Base-by-base conservation (phyloP, 768 basidiomycete genomes). In the Panus rudis region DNA sequence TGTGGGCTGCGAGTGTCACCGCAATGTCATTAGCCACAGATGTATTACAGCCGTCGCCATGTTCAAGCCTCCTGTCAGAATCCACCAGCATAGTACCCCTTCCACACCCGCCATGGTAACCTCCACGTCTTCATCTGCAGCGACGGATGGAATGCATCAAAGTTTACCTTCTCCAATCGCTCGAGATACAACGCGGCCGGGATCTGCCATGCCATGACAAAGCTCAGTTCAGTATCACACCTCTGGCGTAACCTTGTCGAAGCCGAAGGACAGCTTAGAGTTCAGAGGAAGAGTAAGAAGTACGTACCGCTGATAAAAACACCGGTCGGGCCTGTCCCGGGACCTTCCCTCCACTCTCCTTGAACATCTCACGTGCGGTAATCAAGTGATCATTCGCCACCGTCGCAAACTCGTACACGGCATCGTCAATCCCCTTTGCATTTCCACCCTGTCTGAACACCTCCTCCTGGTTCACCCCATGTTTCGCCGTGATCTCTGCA, bases 401-500 rank as follows among this genome's bases (percentile, higher is more conserved):
- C 7, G 79, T 81, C 25, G 90, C 89, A 61, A 91, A 80, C 54
- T 90, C 86, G 55, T 77, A 92, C 22, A 87, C 83, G 0, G 89
- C 88, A 46, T 88, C 81, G 38, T 78, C 78, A 13, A 92, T 67
- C 2, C 78, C 84, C 37, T 72, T 61, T 33, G 79, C 79, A 8
- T 65, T 45, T 32, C 48, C 53, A 4, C 79, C 79, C 24, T 65
- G 64, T 33, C 78, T 70, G 55, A 89, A 80, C 13, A 92, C 78
- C 13, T 86, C 81, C 57, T 92, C 87, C 59, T 90, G 87, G 48
- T 68, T 76, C 16, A 91, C 82, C 16, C 78, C 75, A 51, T 89
- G 83, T 48, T 72, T 81, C 31, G 84, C 81, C 12, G 86, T 87
- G 43, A 91, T 75, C 54, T 90, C 88, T 20, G 84, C 80, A 10